phyloP scores from a whole-genome alignment of 345 rosid species.

The Ceriops tagal region DNA sequence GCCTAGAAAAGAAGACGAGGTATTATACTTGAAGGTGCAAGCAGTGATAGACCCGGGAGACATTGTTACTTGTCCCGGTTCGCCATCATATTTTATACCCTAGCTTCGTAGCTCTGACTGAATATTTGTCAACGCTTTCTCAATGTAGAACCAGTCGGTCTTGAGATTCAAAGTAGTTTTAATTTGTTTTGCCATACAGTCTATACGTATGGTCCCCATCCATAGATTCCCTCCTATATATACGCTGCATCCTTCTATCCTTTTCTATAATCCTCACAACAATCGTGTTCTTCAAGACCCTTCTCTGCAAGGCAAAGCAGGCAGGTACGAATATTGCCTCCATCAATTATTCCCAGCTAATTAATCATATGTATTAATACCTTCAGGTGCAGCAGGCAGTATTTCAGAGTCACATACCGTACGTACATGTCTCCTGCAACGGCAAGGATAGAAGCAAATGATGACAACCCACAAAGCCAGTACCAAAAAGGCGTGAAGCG shows the following conservation, averaged over 20 bases:
- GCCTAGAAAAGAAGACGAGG: constrained; percentile 8
- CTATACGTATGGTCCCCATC: constrained; percentile 8
- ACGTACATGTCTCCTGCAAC: constrained; percentile 50
- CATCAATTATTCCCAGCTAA: no score
- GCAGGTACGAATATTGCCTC: neutral
- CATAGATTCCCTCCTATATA: neutral
- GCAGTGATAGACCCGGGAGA: neutral
- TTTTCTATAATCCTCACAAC: neutral
- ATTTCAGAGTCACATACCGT: neutral
- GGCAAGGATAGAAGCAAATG: constrained; percentile 31
- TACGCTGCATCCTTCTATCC: neutral
- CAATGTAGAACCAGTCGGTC: constrained; percentile 13
- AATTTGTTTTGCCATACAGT: neutral
- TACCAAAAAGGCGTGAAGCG: constrained; percentile 77
- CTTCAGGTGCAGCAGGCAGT: neutral
- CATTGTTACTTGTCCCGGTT: neutral
- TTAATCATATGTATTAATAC: no score
- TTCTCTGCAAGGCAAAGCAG: constrained; percentile 8
- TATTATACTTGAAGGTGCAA: neutral
- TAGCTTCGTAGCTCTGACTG: constrained; percentile 10
- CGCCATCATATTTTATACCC: neutral
- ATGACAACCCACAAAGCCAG: constrained; percentile 18
- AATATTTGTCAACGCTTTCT: constrained; percentile 23
- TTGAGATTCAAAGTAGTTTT: neutral
- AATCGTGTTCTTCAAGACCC: neutral